A percentile compares a stretch with the other conserved stretches of the same genome.
phyloP scores from a whole-genome alignment of 1,284 basidiomycete genomes.

The Cryptococcus sp. region DNA sequence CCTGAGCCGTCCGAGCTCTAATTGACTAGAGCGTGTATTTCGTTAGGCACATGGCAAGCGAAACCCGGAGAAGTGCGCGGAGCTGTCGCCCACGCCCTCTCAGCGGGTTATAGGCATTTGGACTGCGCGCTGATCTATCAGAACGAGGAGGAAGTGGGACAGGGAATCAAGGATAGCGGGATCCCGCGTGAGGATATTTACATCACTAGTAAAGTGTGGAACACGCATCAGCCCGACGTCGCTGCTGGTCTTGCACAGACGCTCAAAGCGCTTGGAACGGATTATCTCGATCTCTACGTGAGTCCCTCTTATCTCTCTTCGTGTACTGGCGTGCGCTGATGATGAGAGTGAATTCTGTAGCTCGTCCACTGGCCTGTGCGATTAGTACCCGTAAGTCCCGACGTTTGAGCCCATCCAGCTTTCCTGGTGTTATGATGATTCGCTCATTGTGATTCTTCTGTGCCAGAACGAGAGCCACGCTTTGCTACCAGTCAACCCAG shows the following conservation, averaged over 20 bases:
- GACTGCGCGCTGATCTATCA: conserved; percentile 66
- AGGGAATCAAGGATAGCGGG: conserved; percentile 75
- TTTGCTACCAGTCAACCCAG: conserved; percentile 65
- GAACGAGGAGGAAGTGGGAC: conserved; percentile 82
- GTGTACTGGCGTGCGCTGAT: too few relatives aligned
- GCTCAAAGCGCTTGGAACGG: conserved; percentile 68
- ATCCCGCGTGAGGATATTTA: conserved; percentile 78
- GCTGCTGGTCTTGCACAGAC: conserved; percentile 65
- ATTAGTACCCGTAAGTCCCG: conserved; percentile 58
- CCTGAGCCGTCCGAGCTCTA: neutral
- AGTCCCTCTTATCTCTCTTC: too few relatives aligned
- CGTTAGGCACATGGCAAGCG: conserved; percentile 72
- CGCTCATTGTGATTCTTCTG: too few relatives aligned
- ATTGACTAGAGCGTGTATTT: neutral
- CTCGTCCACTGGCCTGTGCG: conserved; percentile 82
- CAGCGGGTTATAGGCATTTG: conserved; percentile 73
- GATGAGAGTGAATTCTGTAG: too few relatives aligned
- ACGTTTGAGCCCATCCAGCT: too few relatives aligned
- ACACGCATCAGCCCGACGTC: conserved; percentile 71
- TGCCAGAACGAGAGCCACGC: conserved; percentile 55
- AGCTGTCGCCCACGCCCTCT: conserved; percentile 73
- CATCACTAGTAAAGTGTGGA: conserved; percentile 64
- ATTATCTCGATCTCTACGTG: conserved; percentile 76
- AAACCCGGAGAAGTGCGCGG: conserved; percentile 67
- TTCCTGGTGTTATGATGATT: too few relatives aligned